A percentile compares a stretch with the other conserved stretches of the same genome.
Evolutionary conservation across 208 protist species (phyloP).

Genomic region (Crithidia acanthocephali): DNA sequence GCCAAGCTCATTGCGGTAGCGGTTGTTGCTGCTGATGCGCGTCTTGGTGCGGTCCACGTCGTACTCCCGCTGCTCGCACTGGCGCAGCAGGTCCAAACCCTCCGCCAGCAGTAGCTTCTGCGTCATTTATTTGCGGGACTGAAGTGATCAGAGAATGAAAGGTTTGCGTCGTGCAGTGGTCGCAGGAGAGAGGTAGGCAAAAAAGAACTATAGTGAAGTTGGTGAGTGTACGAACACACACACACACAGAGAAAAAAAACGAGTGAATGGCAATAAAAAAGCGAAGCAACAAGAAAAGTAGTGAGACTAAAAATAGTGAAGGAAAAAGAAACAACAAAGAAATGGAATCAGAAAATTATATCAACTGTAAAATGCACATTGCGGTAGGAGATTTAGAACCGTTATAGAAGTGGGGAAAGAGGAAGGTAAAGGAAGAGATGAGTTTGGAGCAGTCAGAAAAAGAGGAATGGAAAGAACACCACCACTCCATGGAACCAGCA

Average conservation of each 20-base stretch:
- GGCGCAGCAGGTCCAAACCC: slow-evolving; percentile 70
- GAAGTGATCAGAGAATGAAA: neutral
- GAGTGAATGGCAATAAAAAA: neutral
- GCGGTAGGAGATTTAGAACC: too few relatives aligned
- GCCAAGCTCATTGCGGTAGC: slow-evolving; percentile 50
- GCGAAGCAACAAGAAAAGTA: neutral
- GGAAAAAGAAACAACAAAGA: neutral
- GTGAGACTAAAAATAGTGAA: neutral
- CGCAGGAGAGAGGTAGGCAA: neutral
- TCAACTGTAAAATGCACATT: too few relatives aligned
- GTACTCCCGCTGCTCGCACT: slow-evolving; percentile 75
- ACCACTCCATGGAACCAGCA: too few relatives aligned
- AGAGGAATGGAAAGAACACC: too few relatives aligned
- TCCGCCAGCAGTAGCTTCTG: slow-evolving; percentile 83
- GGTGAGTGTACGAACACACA: too few relatives aligned
- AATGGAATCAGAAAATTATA: too few relatives aligned
- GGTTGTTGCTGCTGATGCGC: slow-evolving; percentile 46
- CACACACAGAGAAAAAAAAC: too few relatives aligned
- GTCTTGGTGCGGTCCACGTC: slow-evolving; percentile 61
- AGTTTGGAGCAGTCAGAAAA: too few relatives aligned
- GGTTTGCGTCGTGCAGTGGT: neutral
- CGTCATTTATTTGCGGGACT: too few relatives aligned
- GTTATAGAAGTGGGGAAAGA: too few relatives aligned
- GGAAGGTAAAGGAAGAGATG: too few relatives aligned
- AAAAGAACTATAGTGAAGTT: slow-evolving; percentile 8